Percentiles rank a stretch among this genome's conserved stretches.
These are phyloP conservation scores for Somion occarium DNA, from an alignment of 1,284 basidiomycete genomes.

Conservation along the genomic window DNA sequence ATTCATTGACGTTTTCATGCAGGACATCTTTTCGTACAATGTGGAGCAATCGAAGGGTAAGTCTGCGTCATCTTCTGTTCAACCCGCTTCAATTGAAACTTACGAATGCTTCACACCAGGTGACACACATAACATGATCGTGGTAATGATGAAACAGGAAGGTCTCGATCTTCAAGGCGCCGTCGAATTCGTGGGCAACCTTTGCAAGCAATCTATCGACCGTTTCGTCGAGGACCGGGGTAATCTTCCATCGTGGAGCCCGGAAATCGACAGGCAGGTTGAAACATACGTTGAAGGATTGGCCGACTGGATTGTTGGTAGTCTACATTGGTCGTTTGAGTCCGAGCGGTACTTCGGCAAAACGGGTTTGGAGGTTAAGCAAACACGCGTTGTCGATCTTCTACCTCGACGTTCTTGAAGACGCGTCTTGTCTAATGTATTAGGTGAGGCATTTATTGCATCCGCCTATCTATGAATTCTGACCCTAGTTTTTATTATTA, in stretches of 20 bases:
- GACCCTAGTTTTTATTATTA: neutral
- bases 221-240: constrained; percentile 29
- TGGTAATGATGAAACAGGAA: constrained; percentile 31
- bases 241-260: constrained; percentile 33
- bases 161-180: constrained; percentile 34
- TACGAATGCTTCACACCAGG: constrained; percentile 17
- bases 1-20: constrained; percentile 3
- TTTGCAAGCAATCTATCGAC: constrained; percentile 34
- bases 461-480: neutral
- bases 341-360: constrained; percentile 38
- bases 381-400: constrained; percentile 28
- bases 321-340: constrained; percentile 31
- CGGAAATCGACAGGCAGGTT: constrained; percentile 31
- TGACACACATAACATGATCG: constrained; percentile 40
- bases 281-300: constrained; percentile 32
- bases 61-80: constrained; percentile 1
- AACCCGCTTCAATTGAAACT: neutral
- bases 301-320: constrained; percentile 37
- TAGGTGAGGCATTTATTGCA: neutral
- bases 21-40: constrained; percentile 43
- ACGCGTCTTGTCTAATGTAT: neutral
- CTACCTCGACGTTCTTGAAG: constrained; percentile 19
- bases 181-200: constrained; percentile 35
- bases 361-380: constrained; percentile 29
- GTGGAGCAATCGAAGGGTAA: constrained; percentile 31